Evolutionary conservation across 2,329 filamentous ascomycete species (phyloP).

Genomic region (Tolypocladium sp.): DNA sequence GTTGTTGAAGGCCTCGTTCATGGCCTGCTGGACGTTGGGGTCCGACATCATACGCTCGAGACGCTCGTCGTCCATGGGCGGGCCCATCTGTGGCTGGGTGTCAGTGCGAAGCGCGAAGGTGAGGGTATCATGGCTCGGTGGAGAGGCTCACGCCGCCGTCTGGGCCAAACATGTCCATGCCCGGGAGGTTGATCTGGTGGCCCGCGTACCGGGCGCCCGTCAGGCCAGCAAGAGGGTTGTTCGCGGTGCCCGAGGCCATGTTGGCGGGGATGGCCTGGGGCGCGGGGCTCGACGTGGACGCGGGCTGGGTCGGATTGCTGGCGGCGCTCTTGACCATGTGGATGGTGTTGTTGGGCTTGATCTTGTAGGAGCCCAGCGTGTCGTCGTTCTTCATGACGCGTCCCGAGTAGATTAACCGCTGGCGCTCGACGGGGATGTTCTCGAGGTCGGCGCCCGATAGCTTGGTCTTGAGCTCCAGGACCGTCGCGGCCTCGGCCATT

Average conservation of each 20-base stretch:
- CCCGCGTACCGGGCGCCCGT: constrained; percentile 93
- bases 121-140: not conserved
- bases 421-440: constrained; percentile 76
- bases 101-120: constrained; percentile 9
- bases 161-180: constrained; percentile 80
- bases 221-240: constrained; percentile 81
- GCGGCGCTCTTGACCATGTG: constrained; percentile 95
- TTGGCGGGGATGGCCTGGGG: constrained; percentile 53
- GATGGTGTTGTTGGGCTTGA: constrained; percentile 91
- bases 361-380: constrained; percentile 76
- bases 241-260: constrained; percentile 74
- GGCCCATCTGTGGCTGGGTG: constrained; percentile 62
- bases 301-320: constrained; percentile 56
- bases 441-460: constrained; percentile 74
- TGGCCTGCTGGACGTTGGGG: constrained; percentile 73
- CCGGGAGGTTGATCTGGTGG: constrained; percentile 72
- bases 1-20: constrained; percentile 94
- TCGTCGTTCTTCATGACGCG: constrained; percentile 95
- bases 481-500: constrained; percentile 64
- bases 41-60: constrained; percentile 81
- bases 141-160: constrained; percentile 74
- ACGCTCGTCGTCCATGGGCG: constrained; percentile 70
- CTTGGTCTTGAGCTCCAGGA: constrained; percentile 83
- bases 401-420: constrained; percentile 95
- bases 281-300: constrained; percentile 30